Percentiles rank a stretch among this genome's conserved stretches.
Evolutionary conservation across 1,139 yeast species (phyloP).

Genomic region (Scheffersomyces titani): DNA sequence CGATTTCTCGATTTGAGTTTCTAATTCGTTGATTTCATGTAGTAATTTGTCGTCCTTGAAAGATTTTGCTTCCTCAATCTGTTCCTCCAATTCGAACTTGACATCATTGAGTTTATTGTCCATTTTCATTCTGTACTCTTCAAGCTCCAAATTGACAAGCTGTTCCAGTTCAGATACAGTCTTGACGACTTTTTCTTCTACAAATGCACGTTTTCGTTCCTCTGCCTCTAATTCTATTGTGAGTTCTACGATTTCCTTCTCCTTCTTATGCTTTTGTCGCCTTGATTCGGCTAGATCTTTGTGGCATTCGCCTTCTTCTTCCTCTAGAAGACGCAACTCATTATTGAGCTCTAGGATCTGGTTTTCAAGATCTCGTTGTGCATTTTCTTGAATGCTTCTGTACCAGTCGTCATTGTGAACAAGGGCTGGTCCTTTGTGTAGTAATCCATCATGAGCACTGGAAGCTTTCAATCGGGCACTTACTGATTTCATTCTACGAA

Average conservation of each 20-base stretch:
- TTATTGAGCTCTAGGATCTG: not conserved
- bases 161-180: conserved; percentile 6
- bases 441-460: not conserved
- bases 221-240: conserved; percentile 6
- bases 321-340: conserved; percentile 1
- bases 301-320: conserved; percentile 2
- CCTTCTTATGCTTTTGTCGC: conserved; percentile 4
- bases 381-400: not conserved
- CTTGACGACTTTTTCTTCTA: not conserved
- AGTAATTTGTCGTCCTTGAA: conserved; percentile 27
- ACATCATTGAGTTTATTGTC: conserved; percentile 31
- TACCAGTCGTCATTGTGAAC: not conserved
- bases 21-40: conserved; percentile 17
- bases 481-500: conserved; percentile 1
- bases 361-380: not conserved
- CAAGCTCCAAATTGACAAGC: conserved; percentile 12
- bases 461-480: not conserved
- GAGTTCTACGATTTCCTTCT: not conserved
- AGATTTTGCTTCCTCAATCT: conserved; percentile 25
- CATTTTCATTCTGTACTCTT: conserved; percentile 17
- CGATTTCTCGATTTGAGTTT: conserved; percentile 11
- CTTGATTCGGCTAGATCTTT: conserved; percentile 10
- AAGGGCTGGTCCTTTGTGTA: not conserved
- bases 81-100: conserved; percentile 32
- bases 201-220: conserved; percentile 3